Conservation (phyloP, 768 basidiomycete genomes). For the Udeniomyces megalosporus region DNA sequence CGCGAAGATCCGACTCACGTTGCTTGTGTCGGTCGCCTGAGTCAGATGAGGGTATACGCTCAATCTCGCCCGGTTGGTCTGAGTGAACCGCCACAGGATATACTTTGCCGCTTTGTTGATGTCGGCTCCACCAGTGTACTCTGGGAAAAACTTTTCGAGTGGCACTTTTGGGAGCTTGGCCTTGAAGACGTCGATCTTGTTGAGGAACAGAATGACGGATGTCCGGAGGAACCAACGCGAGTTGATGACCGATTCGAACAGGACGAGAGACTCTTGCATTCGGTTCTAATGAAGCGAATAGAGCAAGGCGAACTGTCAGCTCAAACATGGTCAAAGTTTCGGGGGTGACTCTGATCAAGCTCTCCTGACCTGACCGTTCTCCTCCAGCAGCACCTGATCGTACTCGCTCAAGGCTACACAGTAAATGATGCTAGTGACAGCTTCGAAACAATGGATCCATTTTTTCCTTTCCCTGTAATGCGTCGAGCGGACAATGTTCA, state of each 20-base stretch:
- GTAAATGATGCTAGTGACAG: conserved; percentile 65
- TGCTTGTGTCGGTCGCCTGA: conserved; percentile 11
- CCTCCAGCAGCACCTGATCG: conserved; percentile 54
- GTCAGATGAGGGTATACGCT: conserved; percentile 13
- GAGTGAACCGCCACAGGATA: background rate
- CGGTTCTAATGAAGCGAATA: conserved; percentile 55
- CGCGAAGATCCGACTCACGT: conserved; percentile 10
- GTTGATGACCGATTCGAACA: conserved; percentile 96
- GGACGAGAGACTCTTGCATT: conserved; percentile 89
- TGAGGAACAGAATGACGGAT: conserved; percentile 85
- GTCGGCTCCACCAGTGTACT: conserved; percentile 42
- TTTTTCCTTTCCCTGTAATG: conserved; percentile 42
- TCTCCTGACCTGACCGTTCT: conserved; percentile 33
- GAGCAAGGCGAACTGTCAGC: background rate
- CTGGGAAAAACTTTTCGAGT: conserved; percentile 49
- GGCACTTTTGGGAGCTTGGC: conserved; percentile 47
- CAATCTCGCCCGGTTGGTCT: conserved; percentile 25
- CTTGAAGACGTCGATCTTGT: conserved; percentile 64
- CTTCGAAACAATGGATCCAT: conserved; percentile 43
- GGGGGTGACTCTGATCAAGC: background rate
- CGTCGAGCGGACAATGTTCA: too few species aligned
- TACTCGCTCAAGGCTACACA: conserved; percentile 61
- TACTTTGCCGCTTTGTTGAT: conserved; percentile 11
- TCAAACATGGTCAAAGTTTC: background rate
- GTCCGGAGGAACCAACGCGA: conserved; percentile 94